A percentile compares a stretch with the other conserved stretches of the same genome.
These are phyloP conservation scores for Coemansia pectinata DNA, from an alignment of 192 early-diverging fungal genomes.

Conservation along the genomic window DNA sequence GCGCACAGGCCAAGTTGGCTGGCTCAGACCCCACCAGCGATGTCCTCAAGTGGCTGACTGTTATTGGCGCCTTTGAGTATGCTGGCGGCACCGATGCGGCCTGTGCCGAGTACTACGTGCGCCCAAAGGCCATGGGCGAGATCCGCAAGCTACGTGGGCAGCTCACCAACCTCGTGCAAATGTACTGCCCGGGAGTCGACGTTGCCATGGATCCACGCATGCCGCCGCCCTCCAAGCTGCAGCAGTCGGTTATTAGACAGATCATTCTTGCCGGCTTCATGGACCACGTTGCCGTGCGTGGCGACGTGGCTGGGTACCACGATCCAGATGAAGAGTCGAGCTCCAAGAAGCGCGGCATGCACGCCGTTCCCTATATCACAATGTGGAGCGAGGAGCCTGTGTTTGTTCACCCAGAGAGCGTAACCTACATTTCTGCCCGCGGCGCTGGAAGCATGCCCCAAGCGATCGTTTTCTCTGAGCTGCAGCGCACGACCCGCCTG, in stretches of 20 bases:
- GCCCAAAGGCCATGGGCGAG: slow-evolving; percentile 82
- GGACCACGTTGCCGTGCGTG: slow-evolving; percentile 88
- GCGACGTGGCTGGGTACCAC: slow-evolving; percentile 68
- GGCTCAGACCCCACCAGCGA: slow-evolving; percentile 79
- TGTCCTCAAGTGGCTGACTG: slow-evolving; percentile 79
- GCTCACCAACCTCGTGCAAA: slow-evolving; percentile 70
- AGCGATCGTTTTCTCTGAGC: slow-evolving; percentile 71
- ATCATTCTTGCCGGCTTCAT: slow-evolving; percentile 86
- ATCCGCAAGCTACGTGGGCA: slow-evolving; percentile 75
- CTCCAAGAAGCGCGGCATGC: slow-evolving; percentile 57
- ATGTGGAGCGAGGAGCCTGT: slow-evolving; percentile 79
- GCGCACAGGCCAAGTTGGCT: slow-evolving; percentile 61
- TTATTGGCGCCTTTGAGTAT: slow-evolving; percentile 87
- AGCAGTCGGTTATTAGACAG: slow-evolving; percentile 80
- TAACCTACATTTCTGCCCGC: slow-evolving; percentile 55
- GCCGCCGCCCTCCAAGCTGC: slow-evolving; percentile 65
- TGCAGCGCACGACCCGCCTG: slow-evolving; percentile 62
- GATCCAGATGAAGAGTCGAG: slow-evolving; percentile 40
- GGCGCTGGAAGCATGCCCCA: slow-evolving; percentile 60
- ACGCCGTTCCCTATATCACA: slow-evolving; percentile 61
- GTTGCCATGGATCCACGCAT: slow-evolving; percentile 65
- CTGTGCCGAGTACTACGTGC: slow-evolving; percentile 81
- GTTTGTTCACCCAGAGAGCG: slow-evolving; percentile 72
- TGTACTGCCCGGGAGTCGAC: slow-evolving; percentile 61
- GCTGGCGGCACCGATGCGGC: slow-evolving; percentile 66